Conservation (phyloP, 768 basidiomycete genomes). For the Lactarius psammicola region DNA sequence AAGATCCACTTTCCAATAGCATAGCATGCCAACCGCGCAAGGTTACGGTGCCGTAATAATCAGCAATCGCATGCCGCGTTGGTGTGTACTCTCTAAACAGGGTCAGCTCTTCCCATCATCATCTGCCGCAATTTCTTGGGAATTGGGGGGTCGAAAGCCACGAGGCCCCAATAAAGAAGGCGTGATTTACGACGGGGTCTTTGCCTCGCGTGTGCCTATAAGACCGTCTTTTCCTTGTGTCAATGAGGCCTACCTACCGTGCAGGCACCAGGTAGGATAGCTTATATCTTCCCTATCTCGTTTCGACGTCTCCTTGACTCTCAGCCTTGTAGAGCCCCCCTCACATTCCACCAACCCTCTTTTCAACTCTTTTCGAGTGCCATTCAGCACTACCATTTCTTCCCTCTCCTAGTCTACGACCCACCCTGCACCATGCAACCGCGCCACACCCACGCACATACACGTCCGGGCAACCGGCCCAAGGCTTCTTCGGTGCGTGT, state of each 20-base stretch:
- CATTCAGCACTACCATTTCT: background rate
- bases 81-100: constrained; percentile 15
- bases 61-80: constrained; percentile 9
- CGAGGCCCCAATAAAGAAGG: constrained; percentile 24
- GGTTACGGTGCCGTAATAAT: constrained; percentile 18
- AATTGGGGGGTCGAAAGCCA: constrained; percentile 23
- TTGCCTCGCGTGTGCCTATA: constrained; percentile 23
- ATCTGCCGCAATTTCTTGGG: constrained; percentile 1
- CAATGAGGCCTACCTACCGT: constrained; percentile 22
- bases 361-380: background rate
- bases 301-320: constrained; percentile 19
- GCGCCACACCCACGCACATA: constrained; percentile 12
- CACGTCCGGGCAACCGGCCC: constrained; percentile 10
- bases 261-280: constrained; percentile 15
- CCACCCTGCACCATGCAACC: constrained; percentile 6
- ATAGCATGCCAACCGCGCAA: constrained; percentile 5
- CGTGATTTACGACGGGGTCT: constrained; percentile 20
- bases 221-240: constrained; percentile 19
- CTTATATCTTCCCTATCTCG: constrained; percentile 19
- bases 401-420: background rate
- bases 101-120: constrained; percentile 20
- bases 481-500: constrained; percentile 18
- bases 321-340: constrained; percentile 21
- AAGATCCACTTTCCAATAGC: constrained; percentile 1
- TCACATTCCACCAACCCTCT: background rate